Base-by-base conservation (phyloP, 129 eudicot genomes). In the Helichrysum umbraculigerum region DNA sequence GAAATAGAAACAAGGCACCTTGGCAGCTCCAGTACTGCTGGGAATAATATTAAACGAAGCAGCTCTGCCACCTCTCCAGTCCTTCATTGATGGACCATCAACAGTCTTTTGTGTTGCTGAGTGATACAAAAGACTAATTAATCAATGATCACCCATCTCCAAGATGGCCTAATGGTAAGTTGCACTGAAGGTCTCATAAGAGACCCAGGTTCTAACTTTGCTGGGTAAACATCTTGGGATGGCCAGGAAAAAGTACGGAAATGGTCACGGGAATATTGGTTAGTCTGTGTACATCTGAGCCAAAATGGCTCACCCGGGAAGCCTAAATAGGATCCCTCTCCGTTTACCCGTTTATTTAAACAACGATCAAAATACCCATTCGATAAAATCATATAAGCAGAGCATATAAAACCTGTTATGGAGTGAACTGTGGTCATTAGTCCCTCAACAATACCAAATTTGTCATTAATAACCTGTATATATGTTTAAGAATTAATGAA, bases 1-100 rank as follows among this genome's bases (percentile, higher is more conserved):
- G 44, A 37, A 37, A 37, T 37, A 7, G 44, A 7, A 37, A 37
- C 11, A 37, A 37, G 44, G 2, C 44, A 37, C 97, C 92, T 91
- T 91, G 47, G 97, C 97, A 73, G 95, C 97, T 74, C 97, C 97
- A 32, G 97, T 91, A 79, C 97, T 88, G 82, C 95, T 91, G n/a
- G 97, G 97, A 71, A 91, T 88, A 25, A 91, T 91, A 81, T 91
- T 91, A 81, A 91, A 88, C n/a, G 97, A 88, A 72, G 97, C 97
- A 61, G 97, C 97, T 75, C 97, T 79, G 75, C 95, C 97, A 51
- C 97, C 95, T 83, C 97, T 91, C 97, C 95, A 88, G 37, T 91
- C 97, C 83, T 87, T 91, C 92, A 77, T 79, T 33, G 97, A 91
- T 62, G 97, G 95, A 66, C 97, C 97, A 58, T 91, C 97, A 68